Base-by-base conservation (phyloP, 1,284 basidiomycete genomes). In the Hymenochaete sp. region DNA sequence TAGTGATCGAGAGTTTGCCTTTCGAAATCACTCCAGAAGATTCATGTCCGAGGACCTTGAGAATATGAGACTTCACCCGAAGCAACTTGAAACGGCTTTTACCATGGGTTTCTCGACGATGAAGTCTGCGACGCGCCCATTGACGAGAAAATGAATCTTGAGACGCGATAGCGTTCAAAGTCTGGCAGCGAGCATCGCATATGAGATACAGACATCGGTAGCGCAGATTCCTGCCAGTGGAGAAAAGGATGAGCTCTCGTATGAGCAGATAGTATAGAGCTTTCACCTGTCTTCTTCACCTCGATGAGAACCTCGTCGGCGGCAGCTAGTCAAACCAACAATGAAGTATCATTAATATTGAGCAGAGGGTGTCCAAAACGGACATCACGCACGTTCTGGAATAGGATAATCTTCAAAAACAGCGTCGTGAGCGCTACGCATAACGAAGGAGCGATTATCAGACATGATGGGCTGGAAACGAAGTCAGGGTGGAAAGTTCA, bases 201-300 rank as follows among this genome's bases (percentile, higher is more conserved):
- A n/a, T 6, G 13, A 8, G 5, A 35, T 35, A 5, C 13, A 5
- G 14, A 35, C 32, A n/a, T 35, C 32, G 32, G 32, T 16, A 4
- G 14, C 32, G 32, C 32, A 35, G 14, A 35, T 35, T n/a, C 32
- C 32, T 35, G 21, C n/a, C n/a, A n/a, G n/a, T n/a, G n/a, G n/a
- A n/a, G 21, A 5, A 6, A 35, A 5, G 21, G 13, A 16, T n/a
- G 21, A n/a, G 8, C 5, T 35, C 8, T 8, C 8, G 5, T n/a
- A 16, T n/a, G 21, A 6, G 5, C 5, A 35, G 13, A n/a, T 5
- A 5, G 13, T 6, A 35, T 27, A 3, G 16, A 33, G 59, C 74
- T 50, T n/a, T n/a, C 52, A 82, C 86, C 88, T 18, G 91, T 92
- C 66, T 95, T 93, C 66, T 92, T 92, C 41, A 97, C 82, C 57